Percentiles rank a stretch among this genome's conserved stretches.
phyloP scores from a whole-genome alignment of 2,329 filamentous ascomycete genomes.

The Aspergillus vadensis region DNA sequence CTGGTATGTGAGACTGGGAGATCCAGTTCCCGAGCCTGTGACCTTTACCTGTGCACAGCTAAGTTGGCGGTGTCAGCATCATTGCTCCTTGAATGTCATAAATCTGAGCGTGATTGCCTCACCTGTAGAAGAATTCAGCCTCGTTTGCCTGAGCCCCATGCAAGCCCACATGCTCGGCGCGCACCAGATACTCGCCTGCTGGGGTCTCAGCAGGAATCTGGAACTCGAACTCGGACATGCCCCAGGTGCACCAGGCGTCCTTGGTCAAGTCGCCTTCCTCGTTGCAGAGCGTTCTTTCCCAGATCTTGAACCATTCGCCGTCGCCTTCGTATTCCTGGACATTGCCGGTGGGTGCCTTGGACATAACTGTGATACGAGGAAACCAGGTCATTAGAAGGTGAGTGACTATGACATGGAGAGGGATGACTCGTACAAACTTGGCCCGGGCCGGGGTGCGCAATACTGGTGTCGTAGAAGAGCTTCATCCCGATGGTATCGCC shows the following conservation, averaged over 20 bases:
- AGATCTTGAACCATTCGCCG: slow-evolving; percentile 30
- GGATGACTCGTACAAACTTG: slow-evolving; percentile 19
- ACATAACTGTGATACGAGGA: slow-evolving; percentile 13
- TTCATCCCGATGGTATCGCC: slow-evolving; percentile 23
- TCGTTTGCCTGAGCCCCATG: slow-evolving; percentile 46
- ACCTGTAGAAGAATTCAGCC: slow-evolving; percentile 54
- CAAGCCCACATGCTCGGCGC: slow-evolving; percentile 54
- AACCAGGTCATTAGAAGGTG: too few species aligned
- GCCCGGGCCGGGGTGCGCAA: slow-evolving; percentile 21
- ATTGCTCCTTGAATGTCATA: not conserved
- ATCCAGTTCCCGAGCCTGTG: slow-evolving; percentile 44
- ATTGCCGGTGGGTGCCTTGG: slow-evolving; percentile 21
- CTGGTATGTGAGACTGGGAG: slow-evolving; percentile 13
- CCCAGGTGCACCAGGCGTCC: slow-evolving; percentile 21
- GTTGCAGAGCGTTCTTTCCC: slow-evolving; percentile 21
- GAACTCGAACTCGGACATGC: slow-evolving; percentile 28
- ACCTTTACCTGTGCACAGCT: slow-evolving; percentile 46
- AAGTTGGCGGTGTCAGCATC: not conserved
- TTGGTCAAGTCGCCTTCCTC: slow-evolving; percentile 15
- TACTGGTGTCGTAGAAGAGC: slow-evolving; percentile 14
- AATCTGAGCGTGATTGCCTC: not conserved
- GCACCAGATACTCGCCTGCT: slow-evolving; percentile 53
- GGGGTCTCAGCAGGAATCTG: slow-evolving; percentile 45
- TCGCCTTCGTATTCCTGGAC: slow-evolving; percentile 24
- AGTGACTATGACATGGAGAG: too few species aligned